Conservation (phyloP, 495 filamentous ascomycete genomes). For the Aspergillus sclerotiicarbonarius region DNA sequence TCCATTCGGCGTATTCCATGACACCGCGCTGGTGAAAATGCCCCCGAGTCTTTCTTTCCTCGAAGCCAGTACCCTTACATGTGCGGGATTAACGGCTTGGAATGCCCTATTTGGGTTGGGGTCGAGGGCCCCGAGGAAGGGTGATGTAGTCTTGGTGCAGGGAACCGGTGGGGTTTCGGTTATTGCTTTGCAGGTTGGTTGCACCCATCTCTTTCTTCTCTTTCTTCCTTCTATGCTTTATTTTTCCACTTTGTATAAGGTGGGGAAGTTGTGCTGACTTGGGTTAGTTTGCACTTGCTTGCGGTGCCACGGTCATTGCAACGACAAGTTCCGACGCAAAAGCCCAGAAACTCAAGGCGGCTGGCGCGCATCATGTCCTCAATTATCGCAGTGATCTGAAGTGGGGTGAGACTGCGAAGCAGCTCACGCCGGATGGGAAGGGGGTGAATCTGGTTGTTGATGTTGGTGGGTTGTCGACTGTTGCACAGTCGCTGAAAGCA, state of each 20-base stretch:
- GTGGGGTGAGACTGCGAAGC: constrained; percentile 64
- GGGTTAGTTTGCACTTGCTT: constrained; percentile 63
- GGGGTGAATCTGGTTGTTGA: constrained; percentile 67
- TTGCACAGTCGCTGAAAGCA: constrained; percentile 56
- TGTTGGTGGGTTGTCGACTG: constrained; percentile 55
- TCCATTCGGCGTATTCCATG: constrained; percentile 70
- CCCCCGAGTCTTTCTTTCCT: constrained; percentile 23
- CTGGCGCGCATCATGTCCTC: constrained; percentile 48
- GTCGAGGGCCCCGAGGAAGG: constrained; percentile 44
- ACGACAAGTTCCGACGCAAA: constrained; percentile 68
- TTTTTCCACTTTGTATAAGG: not conserved
- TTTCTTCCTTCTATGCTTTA: too few relatives aligned
- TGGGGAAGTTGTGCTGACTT: not conserved
- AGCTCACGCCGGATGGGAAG: constrained; percentile 48
- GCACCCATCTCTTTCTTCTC: not conserved
- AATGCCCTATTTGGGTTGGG: constrained; percentile 61
- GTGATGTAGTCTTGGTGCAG: constrained; percentile 41
- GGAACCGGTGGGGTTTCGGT: constrained; percentile 72
- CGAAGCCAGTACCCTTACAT: constrained; percentile 28
- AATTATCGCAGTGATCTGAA: constrained; percentile 61
- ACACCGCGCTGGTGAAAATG: constrained; percentile 58
- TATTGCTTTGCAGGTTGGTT: constrained; percentile 52
- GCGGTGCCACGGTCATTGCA: constrained; percentile 67
- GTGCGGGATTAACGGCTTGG: constrained; percentile 26
- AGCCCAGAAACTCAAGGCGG: constrained; percentile 51